Evolutionary conservation across 805 yeast species (phyloP).

Genomic region (Candida ponderosae): DNA sequence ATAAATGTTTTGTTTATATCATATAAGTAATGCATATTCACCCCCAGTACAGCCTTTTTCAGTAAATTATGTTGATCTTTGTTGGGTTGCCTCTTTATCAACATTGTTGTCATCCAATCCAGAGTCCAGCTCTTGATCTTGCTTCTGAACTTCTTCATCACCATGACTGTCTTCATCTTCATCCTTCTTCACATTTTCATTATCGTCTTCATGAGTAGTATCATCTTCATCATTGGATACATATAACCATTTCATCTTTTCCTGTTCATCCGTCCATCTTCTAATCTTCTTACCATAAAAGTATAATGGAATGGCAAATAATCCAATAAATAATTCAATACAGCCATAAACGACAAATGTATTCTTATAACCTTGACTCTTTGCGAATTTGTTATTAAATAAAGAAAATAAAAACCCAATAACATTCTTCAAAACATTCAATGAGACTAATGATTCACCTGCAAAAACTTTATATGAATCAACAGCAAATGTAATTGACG

Average conservation of each 20-base stretch:
- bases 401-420: conserved; percentile 50
- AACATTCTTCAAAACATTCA: conserved; percentile 46
- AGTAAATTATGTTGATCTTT: too few relatives aligned
- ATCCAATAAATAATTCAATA: conserved; percentile 39
- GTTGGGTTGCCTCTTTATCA: too few relatives aligned
- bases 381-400: conserved; percentile 42
- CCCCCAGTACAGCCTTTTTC: too few relatives aligned
- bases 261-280: conserved; percentile 42
- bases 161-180: too few relatives aligned
- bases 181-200: too few relatives aligned
- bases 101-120: too few relatives aligned
- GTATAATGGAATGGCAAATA: conserved; percentile 43
- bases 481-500: conserved; percentile 52
- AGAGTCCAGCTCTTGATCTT: too few relatives aligned
- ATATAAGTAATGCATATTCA: too few relatives aligned
- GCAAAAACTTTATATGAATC: conserved; percentile 53
- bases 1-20: too few relatives aligned
- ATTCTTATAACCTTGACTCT: conserved; percentile 32
- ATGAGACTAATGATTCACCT: conserved; percentile 48
- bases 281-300: conserved; percentile 45
- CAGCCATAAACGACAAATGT: conserved; percentile 46
- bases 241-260: conserved; percentile 32
- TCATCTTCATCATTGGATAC: not conserved
- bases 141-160: too few relatives aligned
- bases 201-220: too few relatives aligned